Conservation (phyloP, 1,284 basidiomycete species). For the Athelia psychrophila region DNA sequence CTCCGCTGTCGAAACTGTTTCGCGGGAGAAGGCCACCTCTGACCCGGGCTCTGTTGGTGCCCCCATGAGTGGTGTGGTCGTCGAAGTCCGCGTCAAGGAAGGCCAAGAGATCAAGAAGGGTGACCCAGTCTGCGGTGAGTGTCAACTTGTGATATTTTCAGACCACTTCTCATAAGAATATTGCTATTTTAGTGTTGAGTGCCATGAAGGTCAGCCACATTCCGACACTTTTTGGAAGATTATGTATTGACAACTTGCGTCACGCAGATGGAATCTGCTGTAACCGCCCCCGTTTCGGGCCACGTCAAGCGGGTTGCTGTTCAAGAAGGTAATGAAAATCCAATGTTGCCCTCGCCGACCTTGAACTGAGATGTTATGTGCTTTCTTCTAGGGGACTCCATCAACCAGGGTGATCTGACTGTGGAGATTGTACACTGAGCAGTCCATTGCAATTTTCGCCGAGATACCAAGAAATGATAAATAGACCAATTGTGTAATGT, state of each 20-base stretch:
- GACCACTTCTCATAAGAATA: constrained; percentile 4
- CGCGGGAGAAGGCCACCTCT: constrained; percentile 88
- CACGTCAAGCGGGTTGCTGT: constrained; percentile 93
- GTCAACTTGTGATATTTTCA: neutral
- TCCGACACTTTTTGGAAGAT: no score
- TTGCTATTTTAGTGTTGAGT: constrained; percentile 58
- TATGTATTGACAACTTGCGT: neutral
- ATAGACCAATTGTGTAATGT: constrained; percentile 6
- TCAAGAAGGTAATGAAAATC: constrained; percentile 59
- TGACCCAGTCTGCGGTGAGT: constrained; percentile 84
- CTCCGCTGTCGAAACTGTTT: constrained; percentile 92
- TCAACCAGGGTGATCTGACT: constrained; percentile 85
- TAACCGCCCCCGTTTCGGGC: constrained; percentile 93
- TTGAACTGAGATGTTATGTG: constrained; percentile 1
- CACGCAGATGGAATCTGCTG: constrained; percentile 89
- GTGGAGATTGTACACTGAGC: constrained; percentile 78
- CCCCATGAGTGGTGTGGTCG: constrained; percentile 96
- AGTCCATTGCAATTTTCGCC: neutral
- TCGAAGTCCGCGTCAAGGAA: constrained; percentile 97
- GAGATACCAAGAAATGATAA: constrained; percentile 10
- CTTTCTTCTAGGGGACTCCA: constrained; percentile 67
- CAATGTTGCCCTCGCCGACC: constrained; percentile 8
- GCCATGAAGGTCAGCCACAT: constrained; percentile 79
- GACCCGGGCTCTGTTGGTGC: constrained; percentile 97
- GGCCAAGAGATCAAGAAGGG: constrained; percentile 97